A percentile compares a stretch with the other conserved stretches of the same genome.
These are phyloP conservation scores for Candida ponderosae DNA, from an alignment of 805 yeast genomes.

Conservation along the genomic window DNA sequence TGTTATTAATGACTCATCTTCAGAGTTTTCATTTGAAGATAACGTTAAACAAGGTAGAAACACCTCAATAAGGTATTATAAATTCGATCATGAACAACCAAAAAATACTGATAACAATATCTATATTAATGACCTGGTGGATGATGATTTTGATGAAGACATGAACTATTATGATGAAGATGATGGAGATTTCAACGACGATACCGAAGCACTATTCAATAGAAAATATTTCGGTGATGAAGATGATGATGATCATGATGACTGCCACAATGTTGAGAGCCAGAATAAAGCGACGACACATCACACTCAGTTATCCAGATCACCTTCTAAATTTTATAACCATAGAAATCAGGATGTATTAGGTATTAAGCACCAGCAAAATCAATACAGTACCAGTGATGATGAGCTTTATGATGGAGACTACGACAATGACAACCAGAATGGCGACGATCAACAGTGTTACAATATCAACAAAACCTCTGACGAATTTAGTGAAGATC, in stretches of 20 bases:
- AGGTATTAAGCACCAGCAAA: no score
- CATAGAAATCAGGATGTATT: no score
- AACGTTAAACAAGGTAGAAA: conserved; percentile 40
- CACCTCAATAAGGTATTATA: conserved; percentile 46
- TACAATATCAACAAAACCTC: no score
- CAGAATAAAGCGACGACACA: neutral
- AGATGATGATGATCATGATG: conserved; percentile 9
- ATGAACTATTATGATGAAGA: conserved; percentile 28
- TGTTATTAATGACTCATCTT: conserved; percentile 19
- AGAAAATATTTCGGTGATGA: conserved; percentile 19
- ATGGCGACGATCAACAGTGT: conserved; percentile 4
- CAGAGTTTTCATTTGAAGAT: conserved; percentile 46
- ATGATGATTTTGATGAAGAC: conserved; percentile 35
- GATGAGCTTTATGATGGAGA: neutral
- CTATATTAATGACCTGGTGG: conserved; percentile 31
- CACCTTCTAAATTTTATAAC: no score
- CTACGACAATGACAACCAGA: neutral
- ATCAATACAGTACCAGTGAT: no score
- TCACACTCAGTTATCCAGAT: neutral
- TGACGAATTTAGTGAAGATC: no score
- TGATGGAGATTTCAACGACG: conserved; percentile 25
- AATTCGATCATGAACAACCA: conserved; percentile 19
- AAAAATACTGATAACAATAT: conserved; percentile 16
- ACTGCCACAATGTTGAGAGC: neutral
- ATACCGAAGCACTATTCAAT: conserved; percentile 22